Evolutionary conservation across 306 rosid genomes (phyloP), one percentile per base, ranked within the genome.

Genomic region (Rosa multiflora): DNA sequence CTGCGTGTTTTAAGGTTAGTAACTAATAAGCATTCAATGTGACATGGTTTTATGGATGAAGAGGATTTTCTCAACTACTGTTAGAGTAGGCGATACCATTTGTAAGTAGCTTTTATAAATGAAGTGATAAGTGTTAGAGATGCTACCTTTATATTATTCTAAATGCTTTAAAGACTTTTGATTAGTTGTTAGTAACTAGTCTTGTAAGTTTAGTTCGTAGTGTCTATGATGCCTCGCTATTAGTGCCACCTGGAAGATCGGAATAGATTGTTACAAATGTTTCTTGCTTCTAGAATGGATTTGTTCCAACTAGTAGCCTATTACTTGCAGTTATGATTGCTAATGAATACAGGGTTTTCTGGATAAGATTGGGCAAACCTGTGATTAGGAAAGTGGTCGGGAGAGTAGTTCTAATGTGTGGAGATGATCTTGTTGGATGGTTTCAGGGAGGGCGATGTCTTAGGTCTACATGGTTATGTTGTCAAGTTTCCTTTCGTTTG

Each of bases 191-290:
- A 9, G 59, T 75, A 75, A 29, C 47, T 44, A 2, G 29, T 15
- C 12, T 44, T 61, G 46, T 10, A 17, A 23, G 71, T 61, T 3
- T 44, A 17, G 58, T 63, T 61, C 3, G 35, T 44, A 75, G 78
- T 13, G 15, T 74, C 67, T 43, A 9, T 40, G n/a, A 74, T 26
- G 71, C 17, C 29, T 7, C 26, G 29, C 78, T 26, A 8, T 43
- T 23, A 4, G 68, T 73, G 64, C 67, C 23, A 74, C 68, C 66
- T n/a, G 23, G 37, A 53, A 74, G 67, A 74, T 43, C 1, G 21
- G 78, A 44, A 58, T 58, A 21, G 10, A 64, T 64, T 14, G 63
- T 5, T 8, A 64, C 43, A 64, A 35, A 5, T 64, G 10, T 58
- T 74, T 58, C 26, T 15, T 58, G 43, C 78, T 21, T 3, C 39